Evolutionary conservation across 202 grass and related monocot genomes (phyloP), one percentile per base, ranked within the genome.

Genomic region (Zoysia matrella): DNA sequence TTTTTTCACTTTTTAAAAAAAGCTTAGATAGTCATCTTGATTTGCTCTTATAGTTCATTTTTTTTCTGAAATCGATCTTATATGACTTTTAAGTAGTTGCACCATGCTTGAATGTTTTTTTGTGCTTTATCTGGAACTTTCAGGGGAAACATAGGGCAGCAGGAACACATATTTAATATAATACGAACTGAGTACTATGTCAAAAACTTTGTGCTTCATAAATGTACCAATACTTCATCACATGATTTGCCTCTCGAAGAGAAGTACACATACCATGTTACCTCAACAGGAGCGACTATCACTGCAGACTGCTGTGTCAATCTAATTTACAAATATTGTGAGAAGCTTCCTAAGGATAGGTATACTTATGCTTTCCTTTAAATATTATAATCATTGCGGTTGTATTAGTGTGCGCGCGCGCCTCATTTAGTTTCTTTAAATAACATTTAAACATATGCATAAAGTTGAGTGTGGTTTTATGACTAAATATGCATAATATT

Each of bases 331-430:
- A 80, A 46, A 84, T 97, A 97, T 47, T 97, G 94, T 76, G 88
- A 94, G 87, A 97, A 91, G 75, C 92, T 97, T 82, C 90, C 92
- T 67, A 90, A 86, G 86, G 92, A 92, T 84, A 89, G 89, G 94
- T 97, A 92, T 67, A 68, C 81, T 51, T 73, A 40, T n/a, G 22
- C 49, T 83, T 45, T 52, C 30, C 8, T 54, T 15, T 52, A 43
- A 60, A 45, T 49, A 61, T 79, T 67, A 60, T 66, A 83, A 51
- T 45, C 11, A 52, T 67, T 6, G 45, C 46, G 65, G 56, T 60
- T 81, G 43, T 56, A 47, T 80, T 41, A 49, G n/a, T 52, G 11
- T 76, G 30, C 30, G 15, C 71, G 36, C 76, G 65, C 58, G 40
- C 57, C 12, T 79, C 47, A 64, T 69, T 52, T 57, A 4, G 12